Evolutionary conservation across 169 alveolate genomes (phyloP).

Genomic region (Toxoplasma gondii): DNA sequence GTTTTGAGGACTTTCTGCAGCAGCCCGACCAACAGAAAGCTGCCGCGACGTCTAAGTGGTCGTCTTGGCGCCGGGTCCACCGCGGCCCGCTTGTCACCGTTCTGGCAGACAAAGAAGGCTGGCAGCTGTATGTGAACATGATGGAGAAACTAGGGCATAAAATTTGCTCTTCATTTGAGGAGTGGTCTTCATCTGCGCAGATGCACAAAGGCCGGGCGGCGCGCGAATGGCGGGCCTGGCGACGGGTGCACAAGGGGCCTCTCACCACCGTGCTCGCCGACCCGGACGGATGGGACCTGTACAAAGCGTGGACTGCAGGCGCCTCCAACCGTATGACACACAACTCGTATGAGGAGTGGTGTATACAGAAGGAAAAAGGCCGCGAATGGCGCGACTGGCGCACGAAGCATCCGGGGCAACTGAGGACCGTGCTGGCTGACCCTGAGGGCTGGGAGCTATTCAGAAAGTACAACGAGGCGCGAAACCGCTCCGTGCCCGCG

Average conservation of each 20-base stretch:
- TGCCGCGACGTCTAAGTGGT: conserved; percentile 60
- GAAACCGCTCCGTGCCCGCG: conserved; percentile 11
- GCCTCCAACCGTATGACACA: not conserved
- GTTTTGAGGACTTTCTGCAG: conserved; percentile 57
- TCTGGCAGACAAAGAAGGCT: conserved; percentile 58
- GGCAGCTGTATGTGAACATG: conserved; percentile 52
- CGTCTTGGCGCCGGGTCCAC: conserved; percentile 54
- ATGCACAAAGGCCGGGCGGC: conserved; percentile 29
- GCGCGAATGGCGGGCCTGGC: conserved; percentile 63
- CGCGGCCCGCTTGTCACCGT: conserved; percentile 57
- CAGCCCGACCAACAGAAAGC: conserved; percentile 58
- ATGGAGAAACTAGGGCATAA: conserved; percentile 55
- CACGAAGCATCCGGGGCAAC: conserved; percentile 57
- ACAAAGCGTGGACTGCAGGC: conserved; percentile 26
- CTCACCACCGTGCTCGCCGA: conserved; percentile 50
- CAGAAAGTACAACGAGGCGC: not conserved
- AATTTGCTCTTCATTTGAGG: conserved; percentile 47
- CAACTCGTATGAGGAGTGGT: not conserved
- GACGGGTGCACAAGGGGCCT: conserved; percentile 61
- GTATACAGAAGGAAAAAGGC: not conserved
- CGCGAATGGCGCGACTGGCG: conserved; percentile 64
- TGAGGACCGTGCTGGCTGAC: not conserved
- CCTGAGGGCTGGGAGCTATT: not conserved
- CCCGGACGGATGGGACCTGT: conserved; percentile 59
- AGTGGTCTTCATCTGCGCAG: conserved; percentile 23